Base-by-base conservation (phyloP, 805 yeast genomes). In the Suhomyces sp. region DNA sequence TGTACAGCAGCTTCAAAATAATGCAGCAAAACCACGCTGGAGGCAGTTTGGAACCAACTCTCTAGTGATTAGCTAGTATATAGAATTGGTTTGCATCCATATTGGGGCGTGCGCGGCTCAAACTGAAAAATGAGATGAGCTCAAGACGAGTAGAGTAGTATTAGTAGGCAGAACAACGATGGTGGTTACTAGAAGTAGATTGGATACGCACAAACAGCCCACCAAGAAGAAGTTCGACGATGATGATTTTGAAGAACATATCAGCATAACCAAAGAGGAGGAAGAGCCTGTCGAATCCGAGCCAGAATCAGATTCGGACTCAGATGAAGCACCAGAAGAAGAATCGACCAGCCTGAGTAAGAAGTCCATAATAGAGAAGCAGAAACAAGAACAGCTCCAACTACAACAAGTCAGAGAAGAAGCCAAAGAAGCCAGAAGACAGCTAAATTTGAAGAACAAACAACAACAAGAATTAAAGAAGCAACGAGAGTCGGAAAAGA, bases 291-390 rank as follows among this genome's bases (percentile, higher is more conserved):
- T 31, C 6, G 35, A 31, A n/a, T 60, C 51, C 17, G 58, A 54
- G 19, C 45, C 51, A 3, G 68, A 57, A 10, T 53, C 53, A 17
- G 71, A 55, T 19, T 43, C 51, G 5, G 65, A 59, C 40, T 53
- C 59, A 8, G 71, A 73, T 55, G 76, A 71, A 7, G 79, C 78
- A 1, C 79, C 79, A 13, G 79, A 75, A 59, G 79, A 74, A 55
- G 78, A 75, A 51, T 68, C 76, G 7, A 68, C 69, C 5, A 50
- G 62, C 6, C 55, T 57, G 37, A 57, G 72, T 31, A 72, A 65
- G 47, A 51, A 64, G 41, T 62, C 59, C 2, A 52, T 64, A 44
- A 51, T 71, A 43, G 62, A 65, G 37, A 61, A 62, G 48, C 65
- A 67, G 51, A 60, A 61, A 35, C 62, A 66, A 40, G 57, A 56